Base-by-base conservation (phyloP, 1,139 yeast genomes). In the Yamadazyma pseudoaaseri region DNA sequence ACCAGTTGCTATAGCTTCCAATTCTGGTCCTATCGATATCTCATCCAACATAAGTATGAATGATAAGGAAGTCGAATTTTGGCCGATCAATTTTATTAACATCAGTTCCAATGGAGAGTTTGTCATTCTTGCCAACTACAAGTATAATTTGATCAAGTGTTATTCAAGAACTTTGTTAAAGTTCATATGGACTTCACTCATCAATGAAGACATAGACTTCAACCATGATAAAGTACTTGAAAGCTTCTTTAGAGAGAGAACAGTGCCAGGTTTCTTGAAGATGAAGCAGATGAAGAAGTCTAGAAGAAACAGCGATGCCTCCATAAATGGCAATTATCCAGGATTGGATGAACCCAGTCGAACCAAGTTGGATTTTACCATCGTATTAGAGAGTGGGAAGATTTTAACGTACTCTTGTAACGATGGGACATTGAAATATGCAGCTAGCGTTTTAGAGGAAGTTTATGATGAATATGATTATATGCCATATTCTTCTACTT, bases 1-100 rank as follows among this genome's bases (percentile, higher is more conserved):
- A 7, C 24, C 30, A 13, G 4, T 8, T 11, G n/a, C 13, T 12
- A 18, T 18, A 7, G 9, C 21, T 10, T 5, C 15, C 21, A 16
- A 28, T 30, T 16, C 21, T 36, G 16, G 25, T 38, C 70, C 85
- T 62, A 42, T 61, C 50, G 47, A 80, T 65, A 39, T 62, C 37
- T 33, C 82, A 64, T 41, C 74, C 59, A 35, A 69, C 45, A 36
- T 62, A 6, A 40, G 29, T 3, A 30, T 37, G 0, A 58, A 64
- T 26, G 32, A 30, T 13, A 30, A 26, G 16, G 35, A 36, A 7
- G 8, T 35, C 3, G 73, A 74, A 26, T 62, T 79, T 31, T 79
- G 92, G 86, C 95, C 95, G 0, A 68, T 86, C 0, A 72, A 79
- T 14, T 75, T 74, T 41, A 65, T 79, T 10, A 73, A 73, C 17